Base-by-base conservation (phyloP, 1,284 basidiomycete species). In the Retiboletus flavoniger region DNA sequence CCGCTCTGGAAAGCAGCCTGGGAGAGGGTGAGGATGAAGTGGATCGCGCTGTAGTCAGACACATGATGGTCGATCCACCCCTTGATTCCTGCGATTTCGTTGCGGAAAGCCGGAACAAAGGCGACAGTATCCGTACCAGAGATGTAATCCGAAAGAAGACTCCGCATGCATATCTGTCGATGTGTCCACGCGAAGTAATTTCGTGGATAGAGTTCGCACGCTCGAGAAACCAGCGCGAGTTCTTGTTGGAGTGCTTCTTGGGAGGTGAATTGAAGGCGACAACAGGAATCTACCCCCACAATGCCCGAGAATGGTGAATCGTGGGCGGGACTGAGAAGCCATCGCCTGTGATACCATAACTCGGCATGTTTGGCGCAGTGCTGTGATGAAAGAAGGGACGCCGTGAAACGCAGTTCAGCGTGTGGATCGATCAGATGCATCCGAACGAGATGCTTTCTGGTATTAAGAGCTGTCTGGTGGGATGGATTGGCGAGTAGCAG, bases 131-230 rank as follows among this genome's bases (percentile, higher is more conserved):
- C 55, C 7, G 13, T 36, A 1, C 52, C 58, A 14, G 47, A 5
- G 39, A 53, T 54, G 31, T 59, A 51, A 42, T 49, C 44, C 19
- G 32, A 49, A 32, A 60, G 41, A 55, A 53, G 47, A 48, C 54
- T 57, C 28, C 19, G 72, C 46, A 79, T 63, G 53, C 83, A 74
- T 39, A 76, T 75, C 48, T 73, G 72, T 60, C 83, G 79, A 61
- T 87, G 81, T 4, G 71, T 66, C 85, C 85, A 87, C 10, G 82
- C 84, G 63, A 84, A 79, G 62, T 87, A 88, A 61, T 87, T 88
- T 28, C 85, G 78, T 9, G 82, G 80, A 63, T 87, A 85, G 7
- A 74, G 63, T 60, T 82, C 79, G 67, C 81, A 83, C 39, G 83
- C 79, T 40, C 66, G 67, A 35, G 73, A 67, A 17, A 75, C 67